Evolutionary conservation across 116 monocot species (phyloP).

Genomic region (Papilionanthe hybrid): DNA sequence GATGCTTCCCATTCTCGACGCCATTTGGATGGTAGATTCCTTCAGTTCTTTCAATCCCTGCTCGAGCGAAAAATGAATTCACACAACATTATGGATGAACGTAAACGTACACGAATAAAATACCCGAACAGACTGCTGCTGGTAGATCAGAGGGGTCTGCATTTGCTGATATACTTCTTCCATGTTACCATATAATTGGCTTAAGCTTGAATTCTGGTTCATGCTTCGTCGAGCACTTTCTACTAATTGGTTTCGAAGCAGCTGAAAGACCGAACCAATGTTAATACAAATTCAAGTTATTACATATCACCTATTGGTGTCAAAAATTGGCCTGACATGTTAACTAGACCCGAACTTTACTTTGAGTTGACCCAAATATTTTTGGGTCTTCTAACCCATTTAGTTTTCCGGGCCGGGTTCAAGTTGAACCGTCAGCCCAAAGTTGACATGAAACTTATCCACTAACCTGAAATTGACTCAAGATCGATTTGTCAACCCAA

Average conservation of each 20-base stretch:
- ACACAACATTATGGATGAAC: not conserved
- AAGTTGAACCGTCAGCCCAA: no score
- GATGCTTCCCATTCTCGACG: constrained; percentile 56
- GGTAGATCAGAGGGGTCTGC: constrained; percentile 73
- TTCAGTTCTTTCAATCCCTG: constrained; percentile 71
- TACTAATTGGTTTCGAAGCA: constrained; percentile 49
- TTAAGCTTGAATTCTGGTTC: constrained; percentile 52
- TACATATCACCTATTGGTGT: not conserved
- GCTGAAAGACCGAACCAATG: constrained; percentile 23
- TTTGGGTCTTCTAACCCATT: no score
- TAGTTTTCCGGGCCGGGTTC: no score
- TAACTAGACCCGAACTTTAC: no score
- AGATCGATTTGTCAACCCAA: no score
- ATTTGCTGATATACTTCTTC: constrained; percentile 73
- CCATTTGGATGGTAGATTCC: constrained; percentile 68
- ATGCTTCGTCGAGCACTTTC: constrained; percentile 48
- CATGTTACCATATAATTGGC: constrained; percentile 66
- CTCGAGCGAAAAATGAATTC: not conserved
- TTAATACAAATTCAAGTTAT: not conserved
- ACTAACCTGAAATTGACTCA: no score
- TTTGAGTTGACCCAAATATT: no score
- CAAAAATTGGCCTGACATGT: no score
- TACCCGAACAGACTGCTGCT: constrained; percentile 46
- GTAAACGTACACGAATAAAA: not conserved
- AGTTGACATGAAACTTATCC: no score